Conservation (phyloP, 1,284 basidiomycete species). For the Melampsora allii-populina region DNA sequence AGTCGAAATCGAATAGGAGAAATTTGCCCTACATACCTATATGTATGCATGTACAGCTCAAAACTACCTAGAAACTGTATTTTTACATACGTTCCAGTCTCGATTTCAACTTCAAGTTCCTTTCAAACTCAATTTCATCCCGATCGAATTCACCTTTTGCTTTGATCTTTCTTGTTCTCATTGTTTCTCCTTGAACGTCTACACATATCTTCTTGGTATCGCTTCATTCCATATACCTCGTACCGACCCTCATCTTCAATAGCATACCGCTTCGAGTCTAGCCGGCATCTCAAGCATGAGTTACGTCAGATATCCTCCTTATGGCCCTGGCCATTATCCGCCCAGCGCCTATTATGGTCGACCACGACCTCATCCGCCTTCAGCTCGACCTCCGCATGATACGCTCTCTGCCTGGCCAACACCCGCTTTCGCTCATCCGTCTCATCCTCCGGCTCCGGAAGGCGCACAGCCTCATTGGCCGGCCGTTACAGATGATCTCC, state of each 20-base stretch:
- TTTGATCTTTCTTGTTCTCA: neutral
- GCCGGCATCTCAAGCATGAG: neutral
- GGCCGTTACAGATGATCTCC: neutral
- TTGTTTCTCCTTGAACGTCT: neutral
- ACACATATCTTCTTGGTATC: neutral
- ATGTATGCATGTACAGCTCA: neutral
- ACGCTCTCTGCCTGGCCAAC: constrained; percentile 1
- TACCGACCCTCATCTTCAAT: neutral
- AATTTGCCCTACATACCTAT: neutral
- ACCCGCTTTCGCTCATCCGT: neutral
- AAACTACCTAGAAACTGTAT: neutral
- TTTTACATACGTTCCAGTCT: neutral
- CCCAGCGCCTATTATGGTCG: neutral
- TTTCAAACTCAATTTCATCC: neutral
- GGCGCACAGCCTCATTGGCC: too few species aligned
- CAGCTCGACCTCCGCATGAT: neutral
- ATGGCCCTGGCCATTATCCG: neutral
- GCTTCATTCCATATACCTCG: neutral
- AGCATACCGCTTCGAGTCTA: neutral
- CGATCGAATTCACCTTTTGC: neutral
- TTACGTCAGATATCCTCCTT: neutral
- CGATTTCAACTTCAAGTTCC: neutral
- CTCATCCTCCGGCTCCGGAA: neutral
- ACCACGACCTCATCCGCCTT: neutral
- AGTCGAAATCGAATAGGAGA: neutral